Base-by-base conservation (phyloP, 805 yeast species). In the Komagataella phaffii region DNA sequence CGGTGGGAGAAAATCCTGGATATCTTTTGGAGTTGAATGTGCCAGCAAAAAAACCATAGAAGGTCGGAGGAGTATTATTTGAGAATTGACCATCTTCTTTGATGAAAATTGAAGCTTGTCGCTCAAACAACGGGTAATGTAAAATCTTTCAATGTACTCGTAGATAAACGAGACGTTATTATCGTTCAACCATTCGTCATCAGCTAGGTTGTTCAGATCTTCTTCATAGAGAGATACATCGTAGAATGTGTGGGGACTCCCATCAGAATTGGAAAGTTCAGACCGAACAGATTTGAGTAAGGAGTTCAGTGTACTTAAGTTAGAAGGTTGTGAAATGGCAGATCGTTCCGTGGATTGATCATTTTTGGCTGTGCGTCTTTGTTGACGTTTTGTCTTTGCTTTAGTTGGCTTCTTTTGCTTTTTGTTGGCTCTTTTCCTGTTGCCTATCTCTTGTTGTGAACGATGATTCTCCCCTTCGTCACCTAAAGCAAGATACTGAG, bases 161-260 rank as follows among this genome's bases (percentile, higher is more conserved):
- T 73, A 85, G 17, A 82, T 64, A 51, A 83, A 77, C 0, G 84
- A 69, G 44, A 85, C 74, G 57, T 83, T 79, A 58, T 82, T 82
- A 59, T 85, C 91, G 58, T 81, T 82, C 30, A 85, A 66, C 91
- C 93, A 85, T 59, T 83, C 83, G 43, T 77, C 85, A 17, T 82
- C 80, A 50, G 71, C 66, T 14, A 85, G 63, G 56, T 77, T 81
- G 47, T 66, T 69, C 7, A 83, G 55, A 59, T 86, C 93, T 19
- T 76, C 77, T 51, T 72, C 69, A 58, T 79, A 79, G 2, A 84
- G 64, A 0, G 84, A 74, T 7, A 81, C 72, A 54, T 82, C 83
- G 51, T 75, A 75, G 57, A 72, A 77, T 54, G 79, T 79, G 23
- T 77, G 61, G 2, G 76, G 57, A 54, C 68, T 67, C 44, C 59